These are phyloP conservation scores for Przewalskia tangutica DNA, from an alignment of 257 asterid species.

Conservation along the genomic window DNA sequence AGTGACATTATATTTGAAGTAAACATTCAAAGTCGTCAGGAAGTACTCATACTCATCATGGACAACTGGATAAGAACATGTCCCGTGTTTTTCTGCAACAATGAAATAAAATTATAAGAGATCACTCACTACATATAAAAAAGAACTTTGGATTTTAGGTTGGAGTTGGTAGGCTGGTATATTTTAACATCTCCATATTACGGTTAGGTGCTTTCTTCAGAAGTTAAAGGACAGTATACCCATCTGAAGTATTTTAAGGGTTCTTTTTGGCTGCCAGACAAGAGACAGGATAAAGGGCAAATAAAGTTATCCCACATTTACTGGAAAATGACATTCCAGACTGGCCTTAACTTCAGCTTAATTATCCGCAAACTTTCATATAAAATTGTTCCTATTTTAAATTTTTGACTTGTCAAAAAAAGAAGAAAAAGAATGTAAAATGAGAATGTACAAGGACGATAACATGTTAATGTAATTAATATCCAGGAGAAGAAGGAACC, in stretches of 20 bases:
- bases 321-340: not conserved
- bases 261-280: not conserved
- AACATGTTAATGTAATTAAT: not conserved
- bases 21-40: slow-evolving; percentile 56
- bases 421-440: not conserved
- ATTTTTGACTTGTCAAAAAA: not conserved
- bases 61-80: slow-evolving; percentile 61
- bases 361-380: not conserved
- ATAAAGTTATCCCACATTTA: not conserved
- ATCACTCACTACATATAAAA: not conserved
- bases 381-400: not conserved
- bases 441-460: not conserved
- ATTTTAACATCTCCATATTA: not conserved
- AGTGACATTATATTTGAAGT: slow-evolving; percentile 74
- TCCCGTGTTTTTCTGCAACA: slow-evolving; percentile 85
- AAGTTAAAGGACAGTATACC: not conserved
- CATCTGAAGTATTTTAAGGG: not conserved
- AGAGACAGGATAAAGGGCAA: not conserved
- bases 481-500: not conserved
- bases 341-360: not conserved
- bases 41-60: slow-evolving; percentile 77
- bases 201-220: not conserved
- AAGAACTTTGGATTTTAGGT: not conserved
- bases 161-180: not conserved
- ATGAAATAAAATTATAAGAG: not conserved